Conservation (phyloP, 2,329 filamentous ascomycete genomes). For the Teratosphaeria epicoccoides region DNA sequence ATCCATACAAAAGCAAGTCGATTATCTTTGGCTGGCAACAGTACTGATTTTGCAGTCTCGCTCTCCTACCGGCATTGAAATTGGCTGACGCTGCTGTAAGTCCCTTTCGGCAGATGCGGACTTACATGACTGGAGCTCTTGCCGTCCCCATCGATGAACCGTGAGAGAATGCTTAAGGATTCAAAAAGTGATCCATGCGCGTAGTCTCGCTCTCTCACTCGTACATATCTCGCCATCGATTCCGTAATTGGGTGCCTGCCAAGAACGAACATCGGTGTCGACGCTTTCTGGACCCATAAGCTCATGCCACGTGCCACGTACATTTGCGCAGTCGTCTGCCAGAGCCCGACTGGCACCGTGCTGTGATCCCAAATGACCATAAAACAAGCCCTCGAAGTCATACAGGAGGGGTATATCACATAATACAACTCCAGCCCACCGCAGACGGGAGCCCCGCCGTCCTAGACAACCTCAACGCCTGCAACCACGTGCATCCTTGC, state of each 20-base stretch:
- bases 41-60: too few relatives aligned
- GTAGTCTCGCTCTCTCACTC: background rate
- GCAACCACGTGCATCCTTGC: conserved; percentile 1
- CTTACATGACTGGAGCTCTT: too few relatives aligned
- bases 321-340: background rate
- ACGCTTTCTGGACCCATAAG: too few relatives aligned
- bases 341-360: background rate
- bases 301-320: background rate
- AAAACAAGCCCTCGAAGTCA: background rate
- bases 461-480: conserved; percentile 1
- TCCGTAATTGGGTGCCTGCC: background rate
- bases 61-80: too few relatives aligned
- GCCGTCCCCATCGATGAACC: too few relatives aligned
- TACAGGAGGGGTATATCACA: background rate
- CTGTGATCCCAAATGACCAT: background rate
- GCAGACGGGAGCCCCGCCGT: background rate
- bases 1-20: too few relatives aligned
- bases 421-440: background rate
- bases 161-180: too few relatives aligned
- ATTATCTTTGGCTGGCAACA: too few relatives aligned
- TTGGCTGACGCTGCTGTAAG: too few relatives aligned
- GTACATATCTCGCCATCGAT: background rate
- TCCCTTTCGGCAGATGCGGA: too few relatives aligned
- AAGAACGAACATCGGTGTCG: background rate
- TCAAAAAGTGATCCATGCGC: background rate